Conservation (phyloP, 495 filamentous ascomycete species). For the Podospora pseudopauciseta region DNA sequence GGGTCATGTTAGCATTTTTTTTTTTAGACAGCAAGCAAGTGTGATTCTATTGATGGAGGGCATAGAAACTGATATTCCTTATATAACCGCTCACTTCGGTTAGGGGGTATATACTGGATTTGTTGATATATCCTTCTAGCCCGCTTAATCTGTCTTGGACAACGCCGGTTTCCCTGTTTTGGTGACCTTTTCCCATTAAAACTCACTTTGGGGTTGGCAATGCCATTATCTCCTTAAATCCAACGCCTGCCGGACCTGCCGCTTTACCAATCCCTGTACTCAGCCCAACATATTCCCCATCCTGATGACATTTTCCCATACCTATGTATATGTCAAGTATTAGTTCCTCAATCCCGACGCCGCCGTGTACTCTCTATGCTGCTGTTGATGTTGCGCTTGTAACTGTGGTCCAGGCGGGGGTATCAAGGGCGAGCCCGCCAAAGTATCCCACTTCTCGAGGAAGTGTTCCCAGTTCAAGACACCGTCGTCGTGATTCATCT, state of each 20-base stretch:
- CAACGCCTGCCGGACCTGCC: background rate
- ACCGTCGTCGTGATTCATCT: background rate
- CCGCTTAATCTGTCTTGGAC: background rate
- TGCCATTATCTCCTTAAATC: background rate
- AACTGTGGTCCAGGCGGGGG: background rate
- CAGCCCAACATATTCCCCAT: background rate
- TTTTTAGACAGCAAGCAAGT: background rate
- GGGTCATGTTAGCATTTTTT: background rate
- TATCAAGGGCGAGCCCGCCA: background rate
- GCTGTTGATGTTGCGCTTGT: background rate
- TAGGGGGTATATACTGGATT: background rate
- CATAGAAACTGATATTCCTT: background rate
- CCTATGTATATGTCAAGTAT: background rate
- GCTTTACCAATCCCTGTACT: background rate
- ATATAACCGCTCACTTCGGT: background rate
- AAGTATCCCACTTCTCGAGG: background rate
- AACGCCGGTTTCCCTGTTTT: background rate
- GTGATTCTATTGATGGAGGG: background rate
- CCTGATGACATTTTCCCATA: background rate
- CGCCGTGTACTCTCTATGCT: background rate
- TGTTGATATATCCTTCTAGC: background rate
- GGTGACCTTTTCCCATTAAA: background rate
- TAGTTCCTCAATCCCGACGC: background rate
- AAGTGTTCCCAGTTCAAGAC: conserved; percentile 6
- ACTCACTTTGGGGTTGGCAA: background rate